These are phyloP conservation scores for Leccinum subfulvum DNA, from an alignment of 1,284 basidiomycete species.

Conservation along the genomic window DNA sequence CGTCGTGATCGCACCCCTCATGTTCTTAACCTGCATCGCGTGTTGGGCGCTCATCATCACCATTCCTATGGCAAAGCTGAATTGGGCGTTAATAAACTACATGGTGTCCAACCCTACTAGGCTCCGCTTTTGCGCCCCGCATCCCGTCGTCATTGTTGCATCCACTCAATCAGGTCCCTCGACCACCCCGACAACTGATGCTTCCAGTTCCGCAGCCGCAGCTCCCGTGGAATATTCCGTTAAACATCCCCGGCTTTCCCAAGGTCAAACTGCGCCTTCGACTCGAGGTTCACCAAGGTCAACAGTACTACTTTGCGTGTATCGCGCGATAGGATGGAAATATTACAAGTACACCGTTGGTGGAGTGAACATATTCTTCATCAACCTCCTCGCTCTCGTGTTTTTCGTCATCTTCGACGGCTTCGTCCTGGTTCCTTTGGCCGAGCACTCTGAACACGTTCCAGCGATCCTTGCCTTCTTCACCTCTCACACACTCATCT, in stretches of 20 bases:
- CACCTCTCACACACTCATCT: constrained; percentile 79
- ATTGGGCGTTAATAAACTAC: constrained; percentile 89
- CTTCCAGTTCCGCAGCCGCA: constrained; percentile 23
- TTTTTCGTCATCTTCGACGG: constrained; percentile 97
- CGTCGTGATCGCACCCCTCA: constrained; percentile 82
- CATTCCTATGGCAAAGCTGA: constrained; percentile 97
- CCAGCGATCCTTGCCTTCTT: constrained; percentile 69
- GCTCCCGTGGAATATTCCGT: constrained; percentile 47
- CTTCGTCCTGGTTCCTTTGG: constrained; percentile 75
- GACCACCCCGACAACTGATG: constrained; percentile 18
- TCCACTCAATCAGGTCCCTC: constrained; percentile 28
- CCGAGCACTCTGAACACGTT: constrained; percentile 60
- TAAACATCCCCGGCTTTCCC: constrained; percentile 54
- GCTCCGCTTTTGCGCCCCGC: constrained; percentile 89
- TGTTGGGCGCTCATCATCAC: constrained; percentile 95
- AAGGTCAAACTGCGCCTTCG: constrained; percentile 70
- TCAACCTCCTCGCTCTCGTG: constrained; percentile 92
- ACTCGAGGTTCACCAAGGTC: constrained; percentile 71
- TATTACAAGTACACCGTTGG: constrained; percentile 99
- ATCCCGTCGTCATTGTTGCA: constrained; percentile 54
- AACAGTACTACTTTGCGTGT: constrained; percentile 93
- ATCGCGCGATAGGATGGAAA: constrained; percentile 85
- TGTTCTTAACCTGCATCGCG: constrained; percentile 81
- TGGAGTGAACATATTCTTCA: constrained; percentile 97
- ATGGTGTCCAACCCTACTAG: constrained; percentile 80